Conservation (phyloP, 1,139 yeast genomes). For the Nakaseomyces glabratus region DNA sequence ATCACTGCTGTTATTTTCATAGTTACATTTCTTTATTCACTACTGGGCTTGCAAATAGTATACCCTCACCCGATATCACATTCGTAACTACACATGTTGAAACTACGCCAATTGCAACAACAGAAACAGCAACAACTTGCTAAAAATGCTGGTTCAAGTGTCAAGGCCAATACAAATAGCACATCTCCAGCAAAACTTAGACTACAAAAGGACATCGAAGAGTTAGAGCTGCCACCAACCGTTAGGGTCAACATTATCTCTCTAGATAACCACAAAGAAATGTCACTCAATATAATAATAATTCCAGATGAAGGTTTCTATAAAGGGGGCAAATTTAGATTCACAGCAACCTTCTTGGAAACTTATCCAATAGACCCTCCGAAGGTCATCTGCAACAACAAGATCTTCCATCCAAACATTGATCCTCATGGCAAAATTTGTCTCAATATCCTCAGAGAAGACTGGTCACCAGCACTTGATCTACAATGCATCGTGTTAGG, state of each 20-base stretch:
- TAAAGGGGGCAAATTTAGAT: conserved; percentile 56
- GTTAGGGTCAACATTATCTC: conserved; percentile 38
- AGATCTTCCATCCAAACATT: conserved; percentile 89
- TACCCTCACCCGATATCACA: too few relatives aligned
- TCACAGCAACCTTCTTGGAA: conserved; percentile 53
- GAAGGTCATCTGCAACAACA: conserved; percentile 59
- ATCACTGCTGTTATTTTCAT: too few relatives aligned
- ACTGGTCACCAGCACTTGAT: conserved; percentile 91
- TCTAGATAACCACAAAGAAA: conserved; percentile 2
- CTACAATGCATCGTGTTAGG: conserved; percentile 80
- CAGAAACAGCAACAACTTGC: conserved; percentile 40
- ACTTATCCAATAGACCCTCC: conserved; percentile 94
- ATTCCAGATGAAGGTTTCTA: conserved; percentile 79
- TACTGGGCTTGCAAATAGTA: too few relatives aligned
- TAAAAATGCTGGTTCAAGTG: conserved; percentile 6
- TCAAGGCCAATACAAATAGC: background rate
- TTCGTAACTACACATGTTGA: conserved; percentile 39
- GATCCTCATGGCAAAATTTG: conserved; percentile 88
- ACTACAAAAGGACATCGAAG: conserved; percentile 48
- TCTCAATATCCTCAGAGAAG: conserved; percentile 81
- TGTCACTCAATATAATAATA: conserved; percentile 42
- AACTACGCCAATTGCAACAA: conserved; percentile 51
- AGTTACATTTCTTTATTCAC: too few relatives aligned
- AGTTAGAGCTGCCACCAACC: conserved; percentile 58
- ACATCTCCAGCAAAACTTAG: conserved; percentile 46